These are phyloP conservation scores for Jaenimonas drosophilae DNA, from an alignment of 208 protist species.

Conservation along the genomic window DNA sequence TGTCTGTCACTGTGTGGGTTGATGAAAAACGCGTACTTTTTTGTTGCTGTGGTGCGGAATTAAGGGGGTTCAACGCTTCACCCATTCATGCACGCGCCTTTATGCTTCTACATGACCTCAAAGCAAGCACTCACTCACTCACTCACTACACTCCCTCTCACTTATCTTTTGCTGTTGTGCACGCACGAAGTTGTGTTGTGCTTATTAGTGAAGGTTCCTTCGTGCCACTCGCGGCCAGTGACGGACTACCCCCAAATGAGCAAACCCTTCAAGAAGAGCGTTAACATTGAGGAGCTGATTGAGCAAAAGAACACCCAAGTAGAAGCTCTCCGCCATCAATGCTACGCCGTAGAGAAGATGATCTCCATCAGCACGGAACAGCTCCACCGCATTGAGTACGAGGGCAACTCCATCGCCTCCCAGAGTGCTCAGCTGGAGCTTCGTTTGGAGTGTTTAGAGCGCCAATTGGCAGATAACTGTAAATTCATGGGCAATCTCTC, in stretches of 20 bases:
- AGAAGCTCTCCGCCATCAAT: constrained; percentile 41
- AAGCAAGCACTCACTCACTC: too few species aligned
- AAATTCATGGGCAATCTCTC: constrained; percentile 56
- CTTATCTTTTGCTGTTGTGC: too few species aligned
- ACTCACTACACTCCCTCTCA: too few species aligned
- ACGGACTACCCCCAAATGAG: constrained; percentile 14
- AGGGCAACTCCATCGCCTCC: constrained; percentile 39
- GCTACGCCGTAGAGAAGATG: constrained; percentile 68
- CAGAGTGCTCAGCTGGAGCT: constrained; percentile 51
- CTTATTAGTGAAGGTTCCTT: too few species aligned
- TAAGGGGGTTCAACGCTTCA: too few species aligned
- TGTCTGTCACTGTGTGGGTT: too few species aligned
- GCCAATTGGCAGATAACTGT: constrained; percentile 39
- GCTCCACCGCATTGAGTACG: constrained; percentile 25
- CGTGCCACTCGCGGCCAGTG: too few species aligned
- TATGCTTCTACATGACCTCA: too few species aligned
- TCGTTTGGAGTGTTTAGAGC: constrained; percentile 35
- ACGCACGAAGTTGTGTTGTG: too few species aligned
- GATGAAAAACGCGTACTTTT: too few species aligned
- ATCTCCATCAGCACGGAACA: constrained; percentile 76
- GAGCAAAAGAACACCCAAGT: constrained; percentile 51
- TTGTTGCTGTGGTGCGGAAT: too few species aligned
- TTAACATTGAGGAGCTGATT: constrained; percentile 41
- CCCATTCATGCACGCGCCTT: too few species aligned
- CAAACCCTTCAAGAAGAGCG: constrained; percentile 38